phyloP scores from a whole-genome alignment of 2,329 filamentous ascomycete species.

The Microsporum canis region DNA sequence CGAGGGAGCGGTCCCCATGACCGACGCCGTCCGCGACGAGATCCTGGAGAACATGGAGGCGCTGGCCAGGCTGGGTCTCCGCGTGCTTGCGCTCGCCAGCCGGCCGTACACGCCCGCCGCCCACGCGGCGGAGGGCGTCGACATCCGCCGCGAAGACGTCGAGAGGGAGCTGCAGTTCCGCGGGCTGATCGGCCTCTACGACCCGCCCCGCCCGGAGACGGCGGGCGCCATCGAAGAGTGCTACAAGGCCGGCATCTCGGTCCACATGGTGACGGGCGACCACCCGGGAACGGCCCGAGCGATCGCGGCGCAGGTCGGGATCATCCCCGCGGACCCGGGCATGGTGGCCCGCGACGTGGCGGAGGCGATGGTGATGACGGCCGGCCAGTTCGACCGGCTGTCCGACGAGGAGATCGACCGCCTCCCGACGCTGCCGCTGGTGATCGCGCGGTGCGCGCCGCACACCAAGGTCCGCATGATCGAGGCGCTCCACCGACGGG shows the following conservation, averaged over 20 bases:
- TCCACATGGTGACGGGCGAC: conserved; percentile 78
- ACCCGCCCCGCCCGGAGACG: conserved; percentile 73
- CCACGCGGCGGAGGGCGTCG: conserved; percentile 26
- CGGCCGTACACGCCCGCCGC: conserved; percentile 25
- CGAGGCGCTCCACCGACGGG: conserved; percentile 46
- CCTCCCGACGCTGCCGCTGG: conserved; percentile 44
- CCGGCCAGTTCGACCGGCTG: conserved; percentile 66
- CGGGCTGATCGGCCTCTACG: conserved; percentile 77
- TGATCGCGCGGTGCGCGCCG: conserved; percentile 49
- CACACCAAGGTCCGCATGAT: conserved; percentile 78
- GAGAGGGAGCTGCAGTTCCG: conserved; percentile 61
- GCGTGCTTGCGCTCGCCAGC: conserved; percentile 56
- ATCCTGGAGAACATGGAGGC: conserved; percentile 59
- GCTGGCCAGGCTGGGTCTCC: conserved; percentile 54
- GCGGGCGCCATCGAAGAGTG: conserved; percentile 59
- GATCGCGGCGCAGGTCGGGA: conserved; percentile 68
- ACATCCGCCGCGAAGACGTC: conserved; percentile 48
- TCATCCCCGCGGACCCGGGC: conserved; percentile 54
- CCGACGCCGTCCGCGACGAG: conserved; percentile 43
- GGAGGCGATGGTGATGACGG: conserved; percentile 61
- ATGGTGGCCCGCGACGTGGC: conserved; percentile 51
- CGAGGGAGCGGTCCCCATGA: conserved; percentile 36
- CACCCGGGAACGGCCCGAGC: conserved; percentile 67
- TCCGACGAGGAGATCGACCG: conserved; percentile 60
- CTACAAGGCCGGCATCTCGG: conserved; percentile 60